Percentiles rank a stretch among this genome's conserved stretches.
phyloP scores from a whole-genome alignment of 345 rosid genomes.

The Pugionium dolabratum region DNA sequence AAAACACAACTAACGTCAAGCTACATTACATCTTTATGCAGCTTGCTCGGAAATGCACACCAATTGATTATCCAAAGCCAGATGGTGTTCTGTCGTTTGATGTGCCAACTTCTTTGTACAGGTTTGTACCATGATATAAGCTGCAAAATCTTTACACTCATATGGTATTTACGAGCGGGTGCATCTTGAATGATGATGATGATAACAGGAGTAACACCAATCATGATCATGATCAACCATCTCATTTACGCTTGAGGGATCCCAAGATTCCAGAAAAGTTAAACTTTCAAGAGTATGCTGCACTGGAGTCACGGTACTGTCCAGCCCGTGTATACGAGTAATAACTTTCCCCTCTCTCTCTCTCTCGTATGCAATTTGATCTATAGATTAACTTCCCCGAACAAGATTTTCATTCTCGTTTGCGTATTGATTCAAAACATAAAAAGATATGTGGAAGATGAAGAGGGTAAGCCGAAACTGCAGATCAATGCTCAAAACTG shows the following conservation, averaged over 20 bases:
- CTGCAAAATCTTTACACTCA: not conserved
- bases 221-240: slow-evolving; percentile 92
- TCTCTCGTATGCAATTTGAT: no score
- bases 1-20: no score
- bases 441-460: slow-evolving; percentile 74
- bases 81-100: slow-evolving; percentile 88
- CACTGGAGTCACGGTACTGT: slow-evolving; percentile 88
- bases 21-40: slow-evolving; percentile 40
- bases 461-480: slow-evolving; percentile 61
- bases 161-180: not conserved
- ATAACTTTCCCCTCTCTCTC: slow-evolving; percentile 22
- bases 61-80: slow-evolving; percentile 78
- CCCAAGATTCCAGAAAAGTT: slow-evolving; percentile 65
- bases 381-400: not conserved
- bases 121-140: slow-evolving; percentile 46
- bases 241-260: slow-evolving; percentile 79
- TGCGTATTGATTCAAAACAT: slow-evolving; percentile 13
- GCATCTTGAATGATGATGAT: slow-evolving; percentile 22
- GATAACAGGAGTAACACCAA: slow-evolving; percentile 87
- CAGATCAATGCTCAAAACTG: slow-evolving; percentile 96
- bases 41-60: slow-evolving; percentile 63
- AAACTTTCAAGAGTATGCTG: slow-evolving; percentile 79
- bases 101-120: slow-evolving; percentile 86
- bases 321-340: slow-evolving; percentile 99
- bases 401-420: slow-evolving; percentile 20